A percentile compares a stretch with the other conserved stretches of the same genome.
phyloP scores from a whole-genome alignment of 345 rosid species.

The Syzygium oleosum region DNA sequence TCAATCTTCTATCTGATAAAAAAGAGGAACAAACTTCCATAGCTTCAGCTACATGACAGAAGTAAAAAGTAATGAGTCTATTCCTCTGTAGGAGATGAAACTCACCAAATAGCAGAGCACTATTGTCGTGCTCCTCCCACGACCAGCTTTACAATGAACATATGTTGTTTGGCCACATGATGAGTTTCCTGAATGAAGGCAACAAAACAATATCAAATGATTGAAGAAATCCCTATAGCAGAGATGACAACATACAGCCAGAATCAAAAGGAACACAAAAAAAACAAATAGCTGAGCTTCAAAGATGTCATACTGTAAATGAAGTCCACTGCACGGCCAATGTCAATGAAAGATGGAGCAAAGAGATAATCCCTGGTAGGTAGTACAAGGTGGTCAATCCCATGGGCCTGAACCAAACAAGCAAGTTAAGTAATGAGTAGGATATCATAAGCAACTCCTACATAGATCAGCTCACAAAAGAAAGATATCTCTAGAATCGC shows the following conservation, averaged over 20 bases:
- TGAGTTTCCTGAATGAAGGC: constrained; percentile 40
- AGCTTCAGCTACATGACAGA: background rate
- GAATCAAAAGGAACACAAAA: background rate
- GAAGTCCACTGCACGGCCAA: constrained; percentile 58
- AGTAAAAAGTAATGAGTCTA: background rate
- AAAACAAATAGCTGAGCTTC: background rate
- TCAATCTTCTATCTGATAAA: background rate
- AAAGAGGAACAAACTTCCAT: background rate
- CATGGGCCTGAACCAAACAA: constrained; percentile 39
- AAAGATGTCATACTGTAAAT: constrained; percentile 45
- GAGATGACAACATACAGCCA: background rate
- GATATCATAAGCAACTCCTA: background rate
- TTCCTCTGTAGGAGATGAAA: background rate
- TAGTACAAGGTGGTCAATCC: constrained; percentile 76
- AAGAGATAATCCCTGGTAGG: constrained; percentile 88
- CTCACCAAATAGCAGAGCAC: constrained; percentile 81
- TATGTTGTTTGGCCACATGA: constrained; percentile 57
- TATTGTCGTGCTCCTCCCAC: constrained; percentile 88
- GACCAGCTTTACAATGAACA: constrained; percentile 95
- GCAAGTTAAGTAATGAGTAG: background rate
- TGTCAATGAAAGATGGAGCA: constrained; percentile 65
- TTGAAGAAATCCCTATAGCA: background rate
- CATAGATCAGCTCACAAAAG: background rate
- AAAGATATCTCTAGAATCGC: background rate
- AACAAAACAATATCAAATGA: background rate